phyloP scores from a whole-genome alignment of 345 rosid species.

The Gossypium australe region DNA sequence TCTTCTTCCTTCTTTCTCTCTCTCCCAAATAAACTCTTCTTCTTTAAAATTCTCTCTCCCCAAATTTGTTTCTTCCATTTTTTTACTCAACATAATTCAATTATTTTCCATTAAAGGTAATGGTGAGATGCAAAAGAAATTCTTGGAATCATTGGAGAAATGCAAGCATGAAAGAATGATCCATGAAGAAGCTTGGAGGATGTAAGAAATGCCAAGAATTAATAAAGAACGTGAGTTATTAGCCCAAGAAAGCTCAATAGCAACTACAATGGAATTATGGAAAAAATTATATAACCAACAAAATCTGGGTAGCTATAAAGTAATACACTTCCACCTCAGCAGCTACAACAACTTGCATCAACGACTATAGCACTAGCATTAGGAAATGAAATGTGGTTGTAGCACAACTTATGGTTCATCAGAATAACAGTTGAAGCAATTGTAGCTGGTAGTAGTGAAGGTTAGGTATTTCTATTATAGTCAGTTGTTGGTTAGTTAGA shows the following conservation, averaged over 20 bases:
- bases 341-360: slow-evolving; percentile 4
- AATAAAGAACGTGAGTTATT: slow-evolving; percentile 59
- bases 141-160: slow-evolving; percentile 68
- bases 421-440: too few relatives aligned
- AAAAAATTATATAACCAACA: slow-evolving; percentile 57
- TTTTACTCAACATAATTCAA: too few relatives aligned
- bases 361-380: not conserved
- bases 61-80: too few relatives aligned
- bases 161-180: slow-evolving; percentile 55
- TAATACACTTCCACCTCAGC: slow-evolving; percentile 4
- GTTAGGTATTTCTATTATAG: too few relatives aligned
- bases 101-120: too few relatives aligned
- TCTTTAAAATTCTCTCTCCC: too few relatives aligned
- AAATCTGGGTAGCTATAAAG: slow-evolving; percentile 10
- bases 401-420: too few relatives aligned
- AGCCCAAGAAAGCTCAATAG: slow-evolving; percentile 62
- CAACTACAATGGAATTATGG: slow-evolving; percentile 58
- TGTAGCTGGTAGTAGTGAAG: too few relatives aligned
- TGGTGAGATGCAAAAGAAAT: slow-evolving; percentile 49
- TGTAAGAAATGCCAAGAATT: slow-evolving; percentile 60
- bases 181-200: slow-evolving; percentile 73
- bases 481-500: too few relatives aligned
- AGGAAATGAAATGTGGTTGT: too few relatives aligned
- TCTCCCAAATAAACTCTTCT: too few relatives aligned
- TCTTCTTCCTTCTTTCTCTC: too few relatives aligned